Base-by-base conservation (phyloP, 2,329 filamentous ascomycete genomes). In the Aspergillus sp. region DNA sequence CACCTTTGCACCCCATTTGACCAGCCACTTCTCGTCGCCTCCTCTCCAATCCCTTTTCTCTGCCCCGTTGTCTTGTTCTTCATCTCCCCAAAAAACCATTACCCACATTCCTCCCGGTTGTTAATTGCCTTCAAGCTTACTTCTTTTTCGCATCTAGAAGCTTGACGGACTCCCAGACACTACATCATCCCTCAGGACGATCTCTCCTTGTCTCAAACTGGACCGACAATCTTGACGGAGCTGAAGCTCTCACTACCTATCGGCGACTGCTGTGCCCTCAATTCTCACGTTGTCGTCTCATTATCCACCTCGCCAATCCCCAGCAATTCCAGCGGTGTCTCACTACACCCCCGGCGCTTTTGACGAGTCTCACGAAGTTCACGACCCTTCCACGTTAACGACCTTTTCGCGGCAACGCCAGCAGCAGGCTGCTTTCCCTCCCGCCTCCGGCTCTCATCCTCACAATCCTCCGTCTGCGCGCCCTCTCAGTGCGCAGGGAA, bases 301-400 rank as follows among this genome's bases (percentile, higher is more conserved):
- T 61, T 49, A 54, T 34, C 58, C 62, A 53, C 46, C 44, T 20
- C 49, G 57, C 58, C 55, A 55, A 54, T 57, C 54, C 45, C 57
- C 58, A 58, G 53, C 64, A 7, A 29, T 10, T 47, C 58, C 63
- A 66, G 65, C 65, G 62, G 75, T 80, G 78, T 76, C 76, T 73
- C 69, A 63, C 64, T 64, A 64, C 65, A 62, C 60, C 60, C 64
- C 58, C 58, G 61, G 64, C 69, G 64, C 66, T 49, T 70, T 73
- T 81, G 70, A 82, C 78, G 78, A 82, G 71, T 69, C 72, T 70
- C 67, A 81, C 80, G 78, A 81, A 60, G 59, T 74, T 76, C 66
- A 82, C 80, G 77, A 80, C 68, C 72, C 67, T 53, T 58, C 64
- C 65, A 71, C 74, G 62, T 65, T 74, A 70, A 74, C 73, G 70